Evolutionary conservation across 2,329 filamentous ascomycete genomes (phyloP), one percentile per base, ranked within the genome.

Genomic region (Fusarium burgessii): DNA sequence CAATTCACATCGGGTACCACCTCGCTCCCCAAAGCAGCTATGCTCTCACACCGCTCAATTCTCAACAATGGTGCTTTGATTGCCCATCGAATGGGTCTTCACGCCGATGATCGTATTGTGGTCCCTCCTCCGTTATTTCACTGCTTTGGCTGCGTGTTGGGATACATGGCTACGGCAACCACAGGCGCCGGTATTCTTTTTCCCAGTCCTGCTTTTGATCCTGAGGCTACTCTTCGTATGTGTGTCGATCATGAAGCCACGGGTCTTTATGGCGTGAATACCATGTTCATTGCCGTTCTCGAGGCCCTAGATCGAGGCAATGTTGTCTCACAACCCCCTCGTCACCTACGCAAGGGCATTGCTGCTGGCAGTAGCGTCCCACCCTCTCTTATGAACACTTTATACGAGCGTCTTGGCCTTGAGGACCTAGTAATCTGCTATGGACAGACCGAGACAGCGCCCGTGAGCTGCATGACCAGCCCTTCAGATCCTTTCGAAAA

Each of bases 1-100:
- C 95, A 98, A 80, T 98, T 98, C 83, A 99, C 96, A 0, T 95
- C 92, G 0, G 96, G 95, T n/a, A 98, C 96, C 0, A 98, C 96
- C 0, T 93, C 93, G 1, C 86, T 88, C 76, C 95, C 95, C 25
- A 98, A 98, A 82, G 96, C 96, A 0, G 95, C 95, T 3, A 97
- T 94, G 83, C 87, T 99, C 35, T 91, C 89, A 1, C 95, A 98
- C 82, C 87, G 86, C 6, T 91, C 88, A n/a, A 95, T 98, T 70
- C 86, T 99, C 67, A 99, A 98, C 82, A 98, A 98, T 78, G 96
- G 95, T 35, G 86, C 88, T 32, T 89, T 94, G 59, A 97, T 98
- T 72, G 96, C 93, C 0, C 84, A 91, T 74, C 88, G 95, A 45
- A 97, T 98, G 95, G 88, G 92, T 0, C 86, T 99, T 15, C 91